Evolutionary conservation across 495 filamentous ascomycete species (phyloP), one percentile per base, ranked within the genome.

Genomic region (Penicillium steckii): DNA sequence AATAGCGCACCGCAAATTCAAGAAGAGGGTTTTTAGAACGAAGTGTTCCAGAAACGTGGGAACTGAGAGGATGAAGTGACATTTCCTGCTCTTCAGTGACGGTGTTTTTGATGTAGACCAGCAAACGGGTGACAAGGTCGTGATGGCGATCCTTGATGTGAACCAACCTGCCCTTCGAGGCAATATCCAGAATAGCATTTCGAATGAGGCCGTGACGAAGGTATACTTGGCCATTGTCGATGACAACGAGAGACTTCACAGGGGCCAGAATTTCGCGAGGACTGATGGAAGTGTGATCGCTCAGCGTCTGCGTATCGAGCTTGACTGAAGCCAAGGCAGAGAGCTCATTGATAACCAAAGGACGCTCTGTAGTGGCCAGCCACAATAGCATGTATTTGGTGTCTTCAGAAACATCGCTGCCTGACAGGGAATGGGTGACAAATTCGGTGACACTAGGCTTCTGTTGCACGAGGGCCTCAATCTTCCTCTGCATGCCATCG

Each of bases 1-100:
- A 73, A 60, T 73, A 73, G 12, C 66, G 64, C 9, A 73, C 23
- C 9, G 66, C 61, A 37, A 73, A 71, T 37, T 73, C 70, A 8
- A 73, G 61, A 24, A 73, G 58, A 15, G 68, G 57, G 26, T n/a
- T n/a, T n/a, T n/a, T n/a, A n/a, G 62, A 22, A 22, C 57, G 62
- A 6, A 56, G 56, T 25, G 66, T 23, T 6, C 66, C 48, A 0
- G 44, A 40, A 7, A 37, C 52, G 25, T 64, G 58, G 1, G 42
- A 37, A 38, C 66, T 62, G 17, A 70, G 29, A 4, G 61, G 55
- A 23, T 46, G 48, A 22, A 71, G 40, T 1, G 70, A 67, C 7
- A 61, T 62, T 32, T 71, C 64, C 21, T 65, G 57, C 21, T 65
- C 56, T 23, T 63, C 62, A 12, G 58, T 52, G 8, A 70, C 56